These are phyloP conservation scores for Lycium ferocissimum DNA, from an alignment of 257 asterid species.

Conservation along the genomic window DNA sequence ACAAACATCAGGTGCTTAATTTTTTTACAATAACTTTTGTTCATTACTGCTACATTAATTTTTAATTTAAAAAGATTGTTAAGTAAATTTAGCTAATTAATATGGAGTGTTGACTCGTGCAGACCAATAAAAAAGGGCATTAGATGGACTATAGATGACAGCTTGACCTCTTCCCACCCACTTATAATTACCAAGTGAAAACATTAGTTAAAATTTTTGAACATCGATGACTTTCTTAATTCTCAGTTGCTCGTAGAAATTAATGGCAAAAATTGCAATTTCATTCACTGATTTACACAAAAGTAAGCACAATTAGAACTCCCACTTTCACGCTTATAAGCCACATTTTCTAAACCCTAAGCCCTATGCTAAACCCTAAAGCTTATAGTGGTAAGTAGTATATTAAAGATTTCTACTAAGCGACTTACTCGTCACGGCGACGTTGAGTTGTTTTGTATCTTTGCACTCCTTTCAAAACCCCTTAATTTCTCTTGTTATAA, in stretches of 20 bases:
- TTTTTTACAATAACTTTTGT: too few relatives aligned
- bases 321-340: background rate
- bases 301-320: background rate
- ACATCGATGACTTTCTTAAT: background rate
- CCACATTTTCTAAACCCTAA: background rate
- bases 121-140: background rate
- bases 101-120: background rate
- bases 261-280: background rate
- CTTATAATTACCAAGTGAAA: background rate
- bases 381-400: background rate
- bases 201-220: background rate
- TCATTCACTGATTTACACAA: background rate
- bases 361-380: background rate
- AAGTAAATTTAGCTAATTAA: background rate
- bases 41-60: background rate
- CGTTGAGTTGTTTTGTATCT: constrained; percentile 43
- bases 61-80: background rate
- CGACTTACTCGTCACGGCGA: constrained; percentile 53
- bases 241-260: background rate
- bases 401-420: background rate
- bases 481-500: background rate
- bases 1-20: too few relatives aligned
- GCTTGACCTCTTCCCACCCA: background rate
- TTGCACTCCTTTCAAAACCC: background rate
- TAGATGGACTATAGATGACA: background rate